Base-by-base conservation (phyloP, 441 rosid genomes). In the Pelargonium fulgidum region DNA sequence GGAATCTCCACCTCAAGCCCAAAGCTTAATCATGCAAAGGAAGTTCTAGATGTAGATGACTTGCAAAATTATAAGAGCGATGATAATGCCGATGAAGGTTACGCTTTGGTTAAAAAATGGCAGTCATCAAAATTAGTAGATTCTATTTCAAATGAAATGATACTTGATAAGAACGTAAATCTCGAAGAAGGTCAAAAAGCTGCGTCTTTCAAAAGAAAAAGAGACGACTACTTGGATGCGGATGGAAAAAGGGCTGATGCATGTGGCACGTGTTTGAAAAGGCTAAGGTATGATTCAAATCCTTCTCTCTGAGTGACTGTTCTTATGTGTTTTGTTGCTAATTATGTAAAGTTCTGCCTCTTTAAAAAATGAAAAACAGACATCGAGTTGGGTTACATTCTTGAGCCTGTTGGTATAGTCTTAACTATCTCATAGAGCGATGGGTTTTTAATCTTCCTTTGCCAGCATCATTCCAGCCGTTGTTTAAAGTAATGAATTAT, bases 271-370 rank as follows among this genome's bases (percentile, higher is more conserved):
- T 72, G 82, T 72, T 70, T 59, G 26, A 85, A 85, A 68, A 81
- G 77, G 73, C 78, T 76, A 80, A 88, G 89, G 96, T 89, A 17
- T 7, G 56, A 54, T 56, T 24, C 63, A 39, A 48, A 14, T 26
- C 54, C 72, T 56, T 33, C 61, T 59, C 50, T 52, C 58, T 69
- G 36, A 13, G 4, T 61, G 44, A 44, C 69, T 36, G 64, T 56
- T 61, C 71, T 52, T 62, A 17, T 22, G 10, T 10, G 14, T 17
- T 50, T 39, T 44, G 19, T 14, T 33, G 59, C 26, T 41, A 48
- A 4, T 63, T 63, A 41, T 41, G 44, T 41, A 41, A 41, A 41
- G 8, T 41, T 41, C 44, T 41, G 44, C 11, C 44, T 62, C 56
- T 22, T 68, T 33, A 7, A 10, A 41, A 41, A 41, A 41, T 41